Percentiles rank a stretch among this genome's conserved stretches.
Evolutionary conservation across 2,329 filamentous ascomycete genomes (phyloP).

Genomic region (Pseudogymnoascus sp.): DNA sequence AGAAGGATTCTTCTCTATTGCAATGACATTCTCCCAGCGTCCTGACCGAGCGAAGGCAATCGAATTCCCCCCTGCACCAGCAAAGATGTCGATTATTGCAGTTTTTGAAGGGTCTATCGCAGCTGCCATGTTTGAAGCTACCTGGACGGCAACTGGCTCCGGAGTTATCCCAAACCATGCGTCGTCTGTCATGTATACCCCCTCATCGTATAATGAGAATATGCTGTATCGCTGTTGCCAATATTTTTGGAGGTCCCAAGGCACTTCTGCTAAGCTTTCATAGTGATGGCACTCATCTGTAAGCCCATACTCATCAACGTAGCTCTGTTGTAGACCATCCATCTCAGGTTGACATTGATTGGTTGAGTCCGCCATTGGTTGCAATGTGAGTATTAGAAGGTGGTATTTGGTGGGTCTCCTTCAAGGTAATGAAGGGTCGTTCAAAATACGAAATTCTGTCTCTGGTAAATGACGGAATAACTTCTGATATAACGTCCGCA

Average conservation of each 20-base stretch:
- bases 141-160: constrained; percentile 76
- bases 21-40: constrained; percentile 76
- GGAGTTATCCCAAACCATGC: constrained; percentile 97
- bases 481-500: constrained; percentile 2
- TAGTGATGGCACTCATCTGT: constrained; percentile 70
- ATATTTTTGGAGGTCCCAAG: constrained; percentile 85
- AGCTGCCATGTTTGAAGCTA: constrained; percentile 30
- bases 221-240: constrained; percentile 83
- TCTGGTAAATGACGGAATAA: background rate
- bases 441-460: constrained; percentile 1
- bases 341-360: constrained; percentile 4
- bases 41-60: constrained; percentile 85
- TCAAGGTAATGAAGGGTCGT: background rate
- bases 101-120: constrained; percentile 19
- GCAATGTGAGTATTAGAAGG: background rate
- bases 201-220: constrained; percentile 79
- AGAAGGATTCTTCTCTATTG: constrained; percentile 73
- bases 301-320: constrained; percentile 24
- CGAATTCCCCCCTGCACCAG: constrained; percentile 83
- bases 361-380: constrained; percentile 2
- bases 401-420: background rate
- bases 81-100: constrained; percentile 74
- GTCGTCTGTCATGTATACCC: constrained; percentile 82
- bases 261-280: constrained; percentile 58
- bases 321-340: background rate